These are phyloP conservation scores for Dissophora ornata DNA, from an alignment of 192 early-diverging fungal genomes.

Conservation along the genomic window DNA sequence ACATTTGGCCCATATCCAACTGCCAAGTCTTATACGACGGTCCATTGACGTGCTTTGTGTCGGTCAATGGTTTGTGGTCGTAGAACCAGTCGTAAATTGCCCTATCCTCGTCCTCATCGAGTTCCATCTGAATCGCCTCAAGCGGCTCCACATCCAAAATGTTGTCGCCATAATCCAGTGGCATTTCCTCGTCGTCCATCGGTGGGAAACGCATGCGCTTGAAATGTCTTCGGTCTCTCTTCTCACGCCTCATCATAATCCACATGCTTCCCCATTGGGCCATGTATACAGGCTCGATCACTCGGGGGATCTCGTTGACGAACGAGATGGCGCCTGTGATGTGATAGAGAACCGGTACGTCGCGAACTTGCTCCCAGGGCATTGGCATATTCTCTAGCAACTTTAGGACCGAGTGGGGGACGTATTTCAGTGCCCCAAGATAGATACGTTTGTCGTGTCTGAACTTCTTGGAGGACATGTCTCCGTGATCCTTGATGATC, in stretches of 20 bases:
- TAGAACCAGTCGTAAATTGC: constrained; percentile 96
- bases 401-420: constrained; percentile 98
- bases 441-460: constrained; percentile 98
- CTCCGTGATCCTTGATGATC: constrained; percentile 99
- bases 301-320: constrained; percentile 95
- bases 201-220: constrained; percentile 99
- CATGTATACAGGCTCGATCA: constrained; percentile 97
- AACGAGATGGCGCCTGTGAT: constrained; percentile 99
- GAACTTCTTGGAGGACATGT: constrained; percentile 98
- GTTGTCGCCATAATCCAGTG: constrained; percentile 99
- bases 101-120: constrained; percentile 94
- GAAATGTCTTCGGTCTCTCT: constrained; percentile 96
- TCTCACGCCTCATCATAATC: constrained; percentile 99
- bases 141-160: constrained; percentile 97
- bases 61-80: constrained; percentile 90
- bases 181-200: constrained; percentile 99
- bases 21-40: constrained; percentile 90
- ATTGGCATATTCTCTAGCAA: constrained; percentile 99
- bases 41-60: constrained; percentile 87
- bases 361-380: constrained; percentile 99
- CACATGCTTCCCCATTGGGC: constrained; percentile 99
- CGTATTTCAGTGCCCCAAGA: constrained; percentile 97
- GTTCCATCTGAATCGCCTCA: constrained; percentile 99
- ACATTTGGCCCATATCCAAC: constrained; percentile 93
- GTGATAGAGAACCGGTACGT: constrained; percentile 97